Evolutionary conservation across 2,329 filamentous ascomycete species (phyloP).

Genomic region (Exophiala phaeomuriformis): DNA sequence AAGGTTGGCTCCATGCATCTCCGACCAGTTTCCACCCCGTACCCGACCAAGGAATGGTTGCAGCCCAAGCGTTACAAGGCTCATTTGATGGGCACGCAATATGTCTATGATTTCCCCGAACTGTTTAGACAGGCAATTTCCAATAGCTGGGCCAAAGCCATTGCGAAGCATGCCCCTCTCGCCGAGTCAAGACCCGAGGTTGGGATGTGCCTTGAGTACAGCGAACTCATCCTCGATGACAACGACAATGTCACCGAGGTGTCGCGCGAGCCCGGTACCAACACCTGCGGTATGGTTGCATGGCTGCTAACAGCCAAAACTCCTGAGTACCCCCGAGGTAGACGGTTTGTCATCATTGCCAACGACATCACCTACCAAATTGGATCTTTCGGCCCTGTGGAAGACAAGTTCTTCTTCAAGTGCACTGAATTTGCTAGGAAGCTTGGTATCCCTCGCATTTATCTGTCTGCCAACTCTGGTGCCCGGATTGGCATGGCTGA

Average conservation of each 20-base stretch:
- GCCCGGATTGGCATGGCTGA: conserved; percentile 94
- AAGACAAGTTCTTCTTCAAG: conserved; percentile 98
- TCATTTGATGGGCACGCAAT: conserved; percentile 97
- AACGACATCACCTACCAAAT: conserved; percentile 99
- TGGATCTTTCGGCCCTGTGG: conserved; percentile 89
- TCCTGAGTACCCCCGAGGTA: conserved; percentile 86
- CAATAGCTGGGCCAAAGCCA: conserved; percentile 78
- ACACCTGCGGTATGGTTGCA: conserved; percentile 95
- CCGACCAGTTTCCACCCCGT: conserved; percentile 81
- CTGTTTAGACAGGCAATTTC: conserved; percentile 96
- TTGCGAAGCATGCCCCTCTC: conserved; percentile 65
- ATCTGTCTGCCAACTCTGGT: conserved; percentile 97
- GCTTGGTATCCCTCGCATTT: conserved; percentile 91
- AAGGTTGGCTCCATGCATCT: conserved; percentile 95
- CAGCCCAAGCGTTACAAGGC: conserved; percentile 99
- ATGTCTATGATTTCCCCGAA: conserved; percentile 99
- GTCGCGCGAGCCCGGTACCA: conserved; percentile 87
- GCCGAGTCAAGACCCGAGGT: conserved; percentile 72
- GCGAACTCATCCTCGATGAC: conserved; percentile 90
- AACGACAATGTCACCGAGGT: conserved; percentile 87
- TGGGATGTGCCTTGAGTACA: conserved; percentile 90
- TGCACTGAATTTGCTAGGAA: conserved; percentile 93
- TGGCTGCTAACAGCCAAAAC: conserved; percentile 94
- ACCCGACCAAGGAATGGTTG: conserved; percentile 96
- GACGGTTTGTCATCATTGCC: conserved; percentile 91